Conservation (phyloP, 176 grass and related monocot genomes). For the Cenchrus fungigraminus region DNA sequence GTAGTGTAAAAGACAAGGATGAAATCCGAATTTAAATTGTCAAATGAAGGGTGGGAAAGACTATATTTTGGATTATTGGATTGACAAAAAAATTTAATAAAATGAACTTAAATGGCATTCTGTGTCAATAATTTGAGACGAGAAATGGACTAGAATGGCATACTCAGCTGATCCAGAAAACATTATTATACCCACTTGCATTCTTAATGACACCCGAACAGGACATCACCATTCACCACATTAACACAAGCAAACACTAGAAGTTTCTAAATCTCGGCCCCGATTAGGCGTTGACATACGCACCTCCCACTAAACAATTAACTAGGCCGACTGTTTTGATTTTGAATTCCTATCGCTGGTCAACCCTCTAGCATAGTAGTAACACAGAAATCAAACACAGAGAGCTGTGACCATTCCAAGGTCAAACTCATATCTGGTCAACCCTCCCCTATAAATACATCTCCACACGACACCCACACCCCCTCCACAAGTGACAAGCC, state of each 20-base stretch:
- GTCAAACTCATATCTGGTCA: slow-evolving; percentile 15
- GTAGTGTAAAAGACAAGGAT: no score
- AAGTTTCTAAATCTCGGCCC: slow-evolving; percentile 1
- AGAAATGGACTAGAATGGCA: no score
- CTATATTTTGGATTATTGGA: no score
- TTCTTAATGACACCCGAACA: not conserved
- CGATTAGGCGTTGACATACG: slow-evolving; percentile 39
- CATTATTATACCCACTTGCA: no score
- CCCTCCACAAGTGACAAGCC: not conserved
- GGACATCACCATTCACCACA: not conserved
- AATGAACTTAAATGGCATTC: no score
- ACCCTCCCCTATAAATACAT: slow-evolving; percentile 44
- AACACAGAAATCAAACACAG: slow-evolving; percentile 26
- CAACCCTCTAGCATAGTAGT: slow-evolving; percentile 18
- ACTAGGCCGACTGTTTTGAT: slow-evolving; percentile 3
- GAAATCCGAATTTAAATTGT: no score
- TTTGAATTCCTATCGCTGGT: slow-evolving; percentile 28
- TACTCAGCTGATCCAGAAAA: no score
- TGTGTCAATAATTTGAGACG: no score
- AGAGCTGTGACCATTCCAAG: slow-evolving; percentile 34
- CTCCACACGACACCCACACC: slow-evolving; percentile 15
- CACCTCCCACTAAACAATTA: slow-evolving; percentile 11
- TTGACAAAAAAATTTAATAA: no score
- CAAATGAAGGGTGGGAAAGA: no score
- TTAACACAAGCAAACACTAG: not conserved